Conservation (phyloP, 2,329 filamentous ascomycete genomes). For the Calcarisporium arbuscula region DNA sequence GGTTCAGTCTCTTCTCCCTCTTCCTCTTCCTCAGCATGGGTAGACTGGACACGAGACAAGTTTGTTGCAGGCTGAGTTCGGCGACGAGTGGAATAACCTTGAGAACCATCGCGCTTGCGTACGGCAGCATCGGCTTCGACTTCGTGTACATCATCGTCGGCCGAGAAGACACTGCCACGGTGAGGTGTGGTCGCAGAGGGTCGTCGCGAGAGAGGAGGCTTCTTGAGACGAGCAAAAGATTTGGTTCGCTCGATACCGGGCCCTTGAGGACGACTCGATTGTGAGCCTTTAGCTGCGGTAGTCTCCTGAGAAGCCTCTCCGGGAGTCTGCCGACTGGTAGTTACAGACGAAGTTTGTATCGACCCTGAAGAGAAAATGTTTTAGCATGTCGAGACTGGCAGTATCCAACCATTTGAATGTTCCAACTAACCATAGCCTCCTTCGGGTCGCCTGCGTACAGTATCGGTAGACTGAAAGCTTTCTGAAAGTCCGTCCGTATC, state of each 20-base stretch:
- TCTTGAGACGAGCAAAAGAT: conserved; percentile 50
- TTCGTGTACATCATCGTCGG: conserved; percentile 80
- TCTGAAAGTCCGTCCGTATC: conserved; percentile 45
- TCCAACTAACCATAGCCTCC: conserved; percentile 44
- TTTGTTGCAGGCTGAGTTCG: conserved; percentile 24
- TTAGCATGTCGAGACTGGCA: too few species aligned
- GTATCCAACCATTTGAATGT: conserved; percentile 1
- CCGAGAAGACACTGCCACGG: conserved; percentile 81
- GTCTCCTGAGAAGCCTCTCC: conserved; percentile 32
- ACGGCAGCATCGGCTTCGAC: conserved; percentile 61
- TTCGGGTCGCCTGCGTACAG: conserved; percentile 52
- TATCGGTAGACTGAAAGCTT: conserved; percentile 54
- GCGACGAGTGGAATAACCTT: conserved; percentile 26
- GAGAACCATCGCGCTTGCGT: conserved; percentile 32
- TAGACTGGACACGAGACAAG: conserved; percentile 36
- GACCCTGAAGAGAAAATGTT: too few species aligned
- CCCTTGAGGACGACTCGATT: too few species aligned
- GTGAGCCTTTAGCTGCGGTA: neutral
- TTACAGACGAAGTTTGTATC: conserved; percentile 9
- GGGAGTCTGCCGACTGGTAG: conserved; percentile 21
- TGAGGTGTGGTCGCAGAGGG: conserved; percentile 73
- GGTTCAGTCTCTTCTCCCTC: conserved; percentile 15
- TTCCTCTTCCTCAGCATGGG: conserved; percentile 10
- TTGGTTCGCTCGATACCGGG: conserved; percentile 40
- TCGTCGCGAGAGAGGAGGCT: conserved; percentile 67